A percentile compares a stretch with the other conserved stretches of the same genome.
phyloP scores from a whole-genome alignment of 1,139 yeast genomes.

The Dujonia santamariae region DNA sequence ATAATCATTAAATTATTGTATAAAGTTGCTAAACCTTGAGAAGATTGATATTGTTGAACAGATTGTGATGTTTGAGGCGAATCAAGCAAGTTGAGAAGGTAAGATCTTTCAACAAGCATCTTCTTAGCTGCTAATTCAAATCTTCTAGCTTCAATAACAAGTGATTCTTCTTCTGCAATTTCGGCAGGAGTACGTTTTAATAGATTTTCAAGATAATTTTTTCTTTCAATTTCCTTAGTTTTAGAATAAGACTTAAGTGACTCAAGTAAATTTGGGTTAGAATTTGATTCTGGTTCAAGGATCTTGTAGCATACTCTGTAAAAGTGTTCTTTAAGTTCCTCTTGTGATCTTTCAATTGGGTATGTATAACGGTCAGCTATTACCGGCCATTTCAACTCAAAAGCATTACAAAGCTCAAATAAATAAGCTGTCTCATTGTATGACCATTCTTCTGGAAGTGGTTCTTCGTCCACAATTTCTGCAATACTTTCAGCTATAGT shows the following conservation, averaged over 20 bases:
- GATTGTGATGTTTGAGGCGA: constrained; percentile 84
- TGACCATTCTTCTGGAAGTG: constrained; percentile 48
- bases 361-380: constrained; percentile 69
- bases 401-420: constrained; percentile 67
- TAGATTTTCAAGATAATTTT: constrained; percentile 72
- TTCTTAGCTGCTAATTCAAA: constrained; percentile 92
- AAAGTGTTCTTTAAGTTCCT: constrained; percentile 81
- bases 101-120: constrained; percentile 80
- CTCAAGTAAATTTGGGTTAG: constrained; percentile 47
- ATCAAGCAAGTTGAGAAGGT: constrained; percentile 74
- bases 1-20: constrained; percentile 76
- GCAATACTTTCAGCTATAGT: constrained; percentile 1
- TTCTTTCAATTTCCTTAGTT: constrained; percentile 69
- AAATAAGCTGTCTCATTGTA: constrained; percentile 75
- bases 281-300: constrained; percentile 44
- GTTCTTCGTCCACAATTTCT: constrained; percentile 5
- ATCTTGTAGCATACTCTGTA: constrained; percentile 48
- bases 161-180: constrained; percentile 94
- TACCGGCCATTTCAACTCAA: constrained; percentile 86
- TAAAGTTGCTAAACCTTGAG: constrained; percentile 86
- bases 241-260: constrained; percentile 58
- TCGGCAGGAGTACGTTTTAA: constrained; percentile 90
- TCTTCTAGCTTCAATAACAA: constrained; percentile 88
- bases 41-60: constrained; percentile 73
- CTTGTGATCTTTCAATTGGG: constrained; percentile 44